Conservation (phyloP, 1,284 basidiomycete genomes). For the Ceratobasidium sp. region DNA sequence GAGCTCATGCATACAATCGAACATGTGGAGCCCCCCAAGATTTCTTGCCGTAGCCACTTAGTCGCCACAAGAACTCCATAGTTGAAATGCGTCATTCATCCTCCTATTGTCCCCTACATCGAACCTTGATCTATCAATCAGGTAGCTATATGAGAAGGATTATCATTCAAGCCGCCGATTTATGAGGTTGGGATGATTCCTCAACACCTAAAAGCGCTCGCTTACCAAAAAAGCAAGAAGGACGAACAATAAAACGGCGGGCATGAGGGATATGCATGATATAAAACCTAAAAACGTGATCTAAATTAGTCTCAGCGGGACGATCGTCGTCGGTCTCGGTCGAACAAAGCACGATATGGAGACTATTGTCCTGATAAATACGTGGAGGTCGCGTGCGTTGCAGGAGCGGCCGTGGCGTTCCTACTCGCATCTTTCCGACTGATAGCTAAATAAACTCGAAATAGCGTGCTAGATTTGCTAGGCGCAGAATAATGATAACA, state of each 20-base stretch:
- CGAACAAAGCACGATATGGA: background rate
- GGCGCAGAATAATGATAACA: constrained; percentile 2
- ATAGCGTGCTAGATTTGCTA: constrained; percentile 9
- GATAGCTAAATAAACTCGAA: background rate
- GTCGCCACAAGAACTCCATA: constrained; percentile 2
- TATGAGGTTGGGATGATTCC: constrained; percentile 7
- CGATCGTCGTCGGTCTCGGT: background rate
- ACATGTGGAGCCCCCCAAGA: background rate
- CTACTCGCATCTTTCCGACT: background rate
- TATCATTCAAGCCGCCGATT: background rate
- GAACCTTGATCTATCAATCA: constrained; percentile 9
- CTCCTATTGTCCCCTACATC: background rate
- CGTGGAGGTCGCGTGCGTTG: background rate
- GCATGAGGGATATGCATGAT: background rate
- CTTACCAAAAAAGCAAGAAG: constrained; percentile 2
- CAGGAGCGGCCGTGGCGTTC: background rate
- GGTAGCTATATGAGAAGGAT: background rate
- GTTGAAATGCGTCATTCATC: background rate
- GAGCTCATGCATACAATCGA: background rate
- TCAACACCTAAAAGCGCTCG: constrained; percentile 22
- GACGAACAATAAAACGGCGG: constrained; percentile 20
- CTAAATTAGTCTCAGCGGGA: background rate
- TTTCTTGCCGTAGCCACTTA: background rate
- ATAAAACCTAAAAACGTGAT: background rate
- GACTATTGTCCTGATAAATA: constrained; percentile 3